Evolutionary conservation across 257 asterid species (phyloP), one percentile per base, ranked within the genome.

Genomic region (Parsonsia alboflavescens): DNA sequence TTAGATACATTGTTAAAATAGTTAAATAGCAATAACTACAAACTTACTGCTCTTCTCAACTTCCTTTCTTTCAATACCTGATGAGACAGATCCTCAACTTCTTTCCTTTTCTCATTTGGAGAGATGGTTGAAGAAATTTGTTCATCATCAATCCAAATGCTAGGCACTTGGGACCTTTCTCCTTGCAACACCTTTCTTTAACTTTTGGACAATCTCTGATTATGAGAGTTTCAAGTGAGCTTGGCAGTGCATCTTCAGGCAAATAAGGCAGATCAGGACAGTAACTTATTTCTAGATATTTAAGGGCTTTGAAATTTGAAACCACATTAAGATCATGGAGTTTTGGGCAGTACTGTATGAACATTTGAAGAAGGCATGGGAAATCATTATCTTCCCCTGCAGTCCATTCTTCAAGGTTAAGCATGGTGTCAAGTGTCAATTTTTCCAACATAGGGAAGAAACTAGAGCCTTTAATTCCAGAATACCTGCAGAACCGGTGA

Each of bases 301-400:
- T 62, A 19, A 87, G 86, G 24, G 79, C 59, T 28, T 26, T 39
- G 26, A 87, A 66, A 68, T 39, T 68, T 8, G 82, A 79, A 21
- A 87, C 10, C 59, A 75, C 76, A 7, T 83, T 82, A 56, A 87
- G 84, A 41, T 71, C 48, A 39, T 26, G 7, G 33, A 85, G 85
- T 67, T 85, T 79, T 13, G 85, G 87, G 56, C 89, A 85, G 19
- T 79, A 70, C 71, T 79, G 82, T 45, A 85, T 73, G 66, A 56
- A 39, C 24, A 85, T 19, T 6, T 73, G 73, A 17, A 64, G 11
- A 70, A 85, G 85, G 80, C 83, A 75, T 10, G 73, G 81, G 68
- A 87, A 83, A 70, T 85, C 89, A 42, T 85, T 86, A 75, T 68
- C 78, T 65, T 70, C 76, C 3, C 82, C 59, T 42, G 80, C 86